These are phyloP conservation scores for Durusdinium trenchii DNA, from an alignment of 73 alveolate genomes.

Conservation along the genomic window DNA sequence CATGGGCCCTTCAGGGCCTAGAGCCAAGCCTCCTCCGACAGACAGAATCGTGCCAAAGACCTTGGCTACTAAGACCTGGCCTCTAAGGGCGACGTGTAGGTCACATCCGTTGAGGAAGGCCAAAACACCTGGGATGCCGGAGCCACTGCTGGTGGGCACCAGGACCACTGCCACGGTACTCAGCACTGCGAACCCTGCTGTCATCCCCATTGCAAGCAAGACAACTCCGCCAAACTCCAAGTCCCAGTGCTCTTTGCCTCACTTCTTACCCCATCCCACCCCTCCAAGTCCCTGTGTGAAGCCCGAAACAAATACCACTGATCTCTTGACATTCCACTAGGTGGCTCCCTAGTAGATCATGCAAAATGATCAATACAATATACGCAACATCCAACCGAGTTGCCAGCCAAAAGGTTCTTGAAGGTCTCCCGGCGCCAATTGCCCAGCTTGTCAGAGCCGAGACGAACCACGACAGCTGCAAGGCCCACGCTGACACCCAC, in stretches of 20 bases:
- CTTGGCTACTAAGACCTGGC: conserved; percentile 73
- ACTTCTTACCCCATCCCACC: too few relatives aligned
- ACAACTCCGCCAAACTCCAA: conserved; percentile 5
- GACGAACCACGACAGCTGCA: conserved; percentile 54
- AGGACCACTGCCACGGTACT: conserved; percentile 47
- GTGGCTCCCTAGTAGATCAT: too few relatives aligned
- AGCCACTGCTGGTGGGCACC: conserved; percentile 52
- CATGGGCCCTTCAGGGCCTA: conserved; percentile 93
- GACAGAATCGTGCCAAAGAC: conserved; percentile 61
- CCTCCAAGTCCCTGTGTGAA: too few relatives aligned
- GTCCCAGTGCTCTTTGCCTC: background rate
- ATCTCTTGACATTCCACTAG: too few relatives aligned
- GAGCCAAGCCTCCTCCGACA: conserved; percentile 75
- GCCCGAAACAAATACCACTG: too few relatives aligned
- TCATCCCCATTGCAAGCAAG: conserved; percentile 35
- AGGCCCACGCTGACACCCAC: conserved; percentile 80
- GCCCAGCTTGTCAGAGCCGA: conserved; percentile 50
- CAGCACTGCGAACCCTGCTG: conserved; percentile 32
- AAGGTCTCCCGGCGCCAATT: conserved; percentile 7
- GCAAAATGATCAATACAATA: too few relatives aligned
- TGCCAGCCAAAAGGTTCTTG: background rate
- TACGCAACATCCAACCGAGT: too few relatives aligned
- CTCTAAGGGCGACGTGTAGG: conserved; percentile 36
- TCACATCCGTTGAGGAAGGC: conserved; percentile 58
- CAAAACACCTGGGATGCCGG: conserved; percentile 71